Evolutionary conservation across 345 rosid species (phyloP).

Genomic region (Lepidium aucheri): DNA sequence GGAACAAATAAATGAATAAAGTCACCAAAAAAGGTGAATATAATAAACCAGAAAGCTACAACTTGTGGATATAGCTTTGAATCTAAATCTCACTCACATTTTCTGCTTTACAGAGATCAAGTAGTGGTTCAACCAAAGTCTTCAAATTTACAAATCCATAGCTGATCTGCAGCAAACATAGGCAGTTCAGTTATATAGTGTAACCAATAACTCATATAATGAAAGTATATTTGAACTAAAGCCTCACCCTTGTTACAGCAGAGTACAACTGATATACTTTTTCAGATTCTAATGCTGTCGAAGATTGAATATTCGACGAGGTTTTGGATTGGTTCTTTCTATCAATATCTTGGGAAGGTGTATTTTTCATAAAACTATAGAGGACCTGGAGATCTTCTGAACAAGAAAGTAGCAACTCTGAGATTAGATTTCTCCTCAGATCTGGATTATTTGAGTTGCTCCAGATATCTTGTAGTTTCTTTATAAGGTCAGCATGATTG

Average conservation of each 20-base stretch:
- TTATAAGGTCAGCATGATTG: constrained; percentile 30
- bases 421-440: constrained; percentile 41
- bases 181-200: not conserved
- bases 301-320: constrained; percentile 26
- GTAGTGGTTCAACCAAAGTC: constrained; percentile 55
- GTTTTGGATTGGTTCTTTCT: constrained; percentile 22
- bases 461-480: constrained; percentile 63
- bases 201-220: not conserved
- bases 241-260: constrained; percentile 48
- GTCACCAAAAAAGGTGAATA: constrained; percentile 5
- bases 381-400: constrained; percentile 52
- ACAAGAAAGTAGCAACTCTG: constrained; percentile 54
- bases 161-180: constrained; percentile 41
- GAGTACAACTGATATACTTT: constrained; percentile 40
- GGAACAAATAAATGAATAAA: constrained; percentile 7
- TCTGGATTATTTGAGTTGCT: constrained; percentile 31
- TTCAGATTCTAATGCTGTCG: constrained; percentile 38
- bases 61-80: not conserved
- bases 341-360: constrained; percentile 25
- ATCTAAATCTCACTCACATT: constrained; percentile 45
- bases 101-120: constrained; percentile 51
- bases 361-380: constrained; percentile 40
- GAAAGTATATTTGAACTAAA: not conserved
- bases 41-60: not conserved
- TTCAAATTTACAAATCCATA: constrained; percentile 54